phyloP scores from a whole-genome alignment of 495 filamentous ascomycete genomes.

The Bathelium albidoporum region DNA sequence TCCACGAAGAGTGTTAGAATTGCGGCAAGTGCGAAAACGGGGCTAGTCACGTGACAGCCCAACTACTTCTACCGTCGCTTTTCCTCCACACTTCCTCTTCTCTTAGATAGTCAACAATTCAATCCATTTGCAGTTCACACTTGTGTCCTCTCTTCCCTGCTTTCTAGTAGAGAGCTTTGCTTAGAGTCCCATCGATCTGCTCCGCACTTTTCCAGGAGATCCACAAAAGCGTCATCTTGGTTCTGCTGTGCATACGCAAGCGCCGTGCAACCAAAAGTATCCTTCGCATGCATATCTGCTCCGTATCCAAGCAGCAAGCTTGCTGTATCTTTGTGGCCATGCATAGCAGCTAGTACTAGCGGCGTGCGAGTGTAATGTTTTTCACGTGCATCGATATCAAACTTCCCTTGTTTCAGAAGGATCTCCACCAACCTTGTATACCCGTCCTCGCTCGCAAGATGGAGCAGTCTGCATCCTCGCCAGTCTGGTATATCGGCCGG shows the following conservation, averaged over 20 bases:
- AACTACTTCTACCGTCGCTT: too few species aligned
- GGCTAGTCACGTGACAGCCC: too few species aligned
- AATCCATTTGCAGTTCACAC: too few species aligned
- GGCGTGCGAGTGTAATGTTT: not conserved
- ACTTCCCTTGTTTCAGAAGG: not conserved
- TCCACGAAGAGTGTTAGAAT: not conserved
- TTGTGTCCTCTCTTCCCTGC: too few species aligned
- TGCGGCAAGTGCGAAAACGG: too few species aligned
- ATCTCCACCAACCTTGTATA: not conserved
- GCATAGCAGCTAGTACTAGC: not conserved
- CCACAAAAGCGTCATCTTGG: not conserved
- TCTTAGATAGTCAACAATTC: too few species aligned
- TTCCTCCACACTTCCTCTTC: too few species aligned
- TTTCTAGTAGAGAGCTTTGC: too few species aligned
- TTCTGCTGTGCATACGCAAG: constrained; percentile 3
- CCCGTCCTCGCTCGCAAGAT: not conserved
- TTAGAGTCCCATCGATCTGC: too few species aligned
- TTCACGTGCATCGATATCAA: constrained; percentile 1
- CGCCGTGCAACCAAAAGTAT: not conserved
- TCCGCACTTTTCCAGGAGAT: not conserved
- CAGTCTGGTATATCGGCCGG: not conserved
- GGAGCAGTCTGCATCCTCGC: not conserved
- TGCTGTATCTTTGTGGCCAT: not conserved
- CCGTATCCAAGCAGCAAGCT: not conserved
- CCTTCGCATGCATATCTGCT: not conserved